Percentiles rank a stretch among this genome's conserved stretches.
Conservation (phyloP, 768 basidiomycete genomes). For the Kwoniella newhampshirensis region DNA sequence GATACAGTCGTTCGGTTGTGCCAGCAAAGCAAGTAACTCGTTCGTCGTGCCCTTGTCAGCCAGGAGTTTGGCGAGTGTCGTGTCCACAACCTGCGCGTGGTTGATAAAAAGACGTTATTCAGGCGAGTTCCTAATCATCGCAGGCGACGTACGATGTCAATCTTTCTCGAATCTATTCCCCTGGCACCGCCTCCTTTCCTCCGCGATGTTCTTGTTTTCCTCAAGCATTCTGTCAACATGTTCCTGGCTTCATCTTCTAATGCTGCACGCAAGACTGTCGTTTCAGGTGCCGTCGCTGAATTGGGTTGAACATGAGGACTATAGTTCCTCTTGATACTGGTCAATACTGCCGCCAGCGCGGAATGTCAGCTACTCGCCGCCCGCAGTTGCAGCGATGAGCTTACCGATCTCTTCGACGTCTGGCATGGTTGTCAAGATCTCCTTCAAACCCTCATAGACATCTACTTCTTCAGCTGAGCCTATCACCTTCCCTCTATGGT, state of each 20-base stretch:
- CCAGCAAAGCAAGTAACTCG: constrained; percentile 64
- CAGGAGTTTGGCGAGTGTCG: constrained; percentile 72
- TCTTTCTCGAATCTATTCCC: constrained; percentile 44
- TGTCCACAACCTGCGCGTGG: constrained; percentile 68
- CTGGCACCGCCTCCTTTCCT: constrained; percentile 39
- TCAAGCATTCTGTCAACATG: constrained; percentile 72
- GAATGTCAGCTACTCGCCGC: constrained; percentile 4
- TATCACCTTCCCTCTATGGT: constrained; percentile 67
- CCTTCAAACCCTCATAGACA: constrained; percentile 72
- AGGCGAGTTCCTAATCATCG: neutral
- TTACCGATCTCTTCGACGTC: constrained; percentile 83
- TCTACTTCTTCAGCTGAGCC: constrained; percentile 60
- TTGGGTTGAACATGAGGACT: constrained; percentile 77
- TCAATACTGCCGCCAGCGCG: constrained; percentile 63
- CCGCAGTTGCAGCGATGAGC: constrained; percentile 50
- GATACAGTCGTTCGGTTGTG: constrained; percentile 61
- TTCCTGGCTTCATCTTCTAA: constrained; percentile 67
- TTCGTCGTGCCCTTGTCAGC: constrained; percentile 63
- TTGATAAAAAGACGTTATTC: neutral
- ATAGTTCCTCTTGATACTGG: constrained; percentile 88
- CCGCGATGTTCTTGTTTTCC: constrained; percentile 61
- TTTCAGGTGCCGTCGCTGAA: constrained; percentile 67
- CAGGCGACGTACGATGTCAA: constrained; percentile 41
- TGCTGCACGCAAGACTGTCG: constrained; percentile 67
- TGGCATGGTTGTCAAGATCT: constrained; percentile 67